Evolutionary conservation across 176 grass and related monocot species (phyloP), one percentile per base, ranked within the genome.

Genomic region (Alopecurus myosuroides): DNA sequence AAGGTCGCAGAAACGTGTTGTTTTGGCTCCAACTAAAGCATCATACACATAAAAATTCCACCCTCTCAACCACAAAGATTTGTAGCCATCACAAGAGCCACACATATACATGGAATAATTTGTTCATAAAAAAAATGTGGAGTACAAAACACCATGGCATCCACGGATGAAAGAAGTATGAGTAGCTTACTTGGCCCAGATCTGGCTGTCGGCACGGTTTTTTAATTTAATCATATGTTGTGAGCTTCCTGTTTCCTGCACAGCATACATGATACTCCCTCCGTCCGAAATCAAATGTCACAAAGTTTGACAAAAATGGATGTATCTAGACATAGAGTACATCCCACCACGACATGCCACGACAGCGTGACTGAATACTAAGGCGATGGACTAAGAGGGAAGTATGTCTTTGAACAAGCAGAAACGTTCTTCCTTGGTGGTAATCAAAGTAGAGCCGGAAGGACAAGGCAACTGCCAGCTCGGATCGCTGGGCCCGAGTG

Each of bases 201-300:
- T n/a, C n/a, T 74, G 45, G 4, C 45, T 74, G 22, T 74, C 45
- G 2, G 17, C 45, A 4, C 45, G 17, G 10, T 50, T 74, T 50
- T 33, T 51, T 1, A 33, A 20, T 33, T 74, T 8, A 74, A 74
- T 74, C 51, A n/a, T n/a, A n/a, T n/a, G n/a, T 17, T 10, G 81
- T 80, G 87, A 76, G 68, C 67, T 37, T 80, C 76, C 46, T 85
- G 87, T 80, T 89, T 78, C 87, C 87, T 74, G 45, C 71, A 74
- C 71, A 74, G 71, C 28, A 22, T 80, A 45, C n/a, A n/a, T n/a
- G n/a, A n/a, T n/a, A n/a, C n/a, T n/a, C n/a, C n/a, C n/a, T n/a
- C n/a, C n/a, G n/a, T n/a, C n/a, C n/a, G n/a, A n/a, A n/a, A n/a
- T n/a, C n/a, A n/a, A n/a, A n/a, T n/a, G n/a, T n/a, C n/a, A n/a